Evolutionary conservation across 495 filamentous ascomycete species (phyloP).

Genomic region (Penicillium verhagenii): DNA sequence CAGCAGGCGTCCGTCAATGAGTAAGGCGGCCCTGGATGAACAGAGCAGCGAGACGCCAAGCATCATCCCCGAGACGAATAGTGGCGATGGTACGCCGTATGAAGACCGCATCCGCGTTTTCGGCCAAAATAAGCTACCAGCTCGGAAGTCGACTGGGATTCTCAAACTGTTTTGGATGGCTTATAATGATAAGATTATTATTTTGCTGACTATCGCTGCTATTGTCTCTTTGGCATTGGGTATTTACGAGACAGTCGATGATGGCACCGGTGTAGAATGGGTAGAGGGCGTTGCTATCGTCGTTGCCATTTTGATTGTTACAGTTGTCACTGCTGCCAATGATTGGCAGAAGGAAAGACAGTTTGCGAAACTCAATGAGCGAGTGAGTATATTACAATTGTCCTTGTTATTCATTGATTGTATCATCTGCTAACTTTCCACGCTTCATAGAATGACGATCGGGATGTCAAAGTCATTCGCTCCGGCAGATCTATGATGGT

Average conservation of each 20-base stretch:
- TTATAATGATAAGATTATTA: conserved; percentile 83
- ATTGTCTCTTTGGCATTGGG: conserved; percentile 70
- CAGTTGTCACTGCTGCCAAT: conserved; percentile 70
- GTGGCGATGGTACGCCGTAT: conserved; percentile 40
- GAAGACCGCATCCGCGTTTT: conserved; percentile 69
- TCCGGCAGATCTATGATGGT: conserved; percentile 72
- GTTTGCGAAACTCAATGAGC: conserved; percentile 74
- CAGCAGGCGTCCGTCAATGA: conserved; percentile 11
- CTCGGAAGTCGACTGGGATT: conserved; percentile 70
- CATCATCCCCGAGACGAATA: background rate
- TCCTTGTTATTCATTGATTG: no score
- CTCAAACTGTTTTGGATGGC: conserved; percentile 78
- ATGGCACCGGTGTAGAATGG: conserved; percentile 63
- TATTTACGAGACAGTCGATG: conserved; percentile 59
- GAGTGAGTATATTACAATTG: conserved; percentile 46
- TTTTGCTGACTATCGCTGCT: conserved; percentile 71
- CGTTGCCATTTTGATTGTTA: conserved; percentile 73
- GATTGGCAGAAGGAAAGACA: conserved; percentile 79
- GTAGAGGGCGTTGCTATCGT: conserved; percentile 79
- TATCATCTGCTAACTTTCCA: background rate
- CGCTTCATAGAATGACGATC: conserved; percentile 67
- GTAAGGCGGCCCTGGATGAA: conserved; percentile 9
- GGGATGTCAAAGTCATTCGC: conserved; percentile 72
- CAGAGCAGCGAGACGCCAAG: background rate
- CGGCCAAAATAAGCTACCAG: conserved; percentile 70